Percentiles rank a stretch among this genome's conserved stretches.
Evolutionary conservation across 169 alveolate genomes (phyloP).

Genomic region (Eimeria falciformis): DNA sequence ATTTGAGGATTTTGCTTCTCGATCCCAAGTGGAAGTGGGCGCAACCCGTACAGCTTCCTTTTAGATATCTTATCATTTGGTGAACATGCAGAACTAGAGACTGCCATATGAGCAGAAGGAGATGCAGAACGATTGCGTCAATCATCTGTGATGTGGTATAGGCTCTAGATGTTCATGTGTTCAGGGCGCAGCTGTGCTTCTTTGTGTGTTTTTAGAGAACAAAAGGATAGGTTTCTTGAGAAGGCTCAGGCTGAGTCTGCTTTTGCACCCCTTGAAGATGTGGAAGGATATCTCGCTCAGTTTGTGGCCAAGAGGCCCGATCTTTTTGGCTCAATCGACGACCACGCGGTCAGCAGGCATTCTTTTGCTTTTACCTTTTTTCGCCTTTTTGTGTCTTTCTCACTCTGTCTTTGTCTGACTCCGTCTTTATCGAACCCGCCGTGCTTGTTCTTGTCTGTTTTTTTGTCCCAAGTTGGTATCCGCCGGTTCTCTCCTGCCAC

Average conservation of each 20-base stretch:
- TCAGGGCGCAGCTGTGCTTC: background rate
- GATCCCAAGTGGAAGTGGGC: constrained; percentile 97
- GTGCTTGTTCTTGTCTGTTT: background rate
- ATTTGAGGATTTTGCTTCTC: constrained; percentile 93
- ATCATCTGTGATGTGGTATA: too few relatives aligned
- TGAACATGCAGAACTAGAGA: too few relatives aligned
- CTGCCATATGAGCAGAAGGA: too few relatives aligned
- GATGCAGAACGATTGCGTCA: too few relatives aligned
- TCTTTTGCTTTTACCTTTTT: background rate
- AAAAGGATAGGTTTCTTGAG: constrained; percentile 89
- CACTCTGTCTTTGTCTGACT: background rate
- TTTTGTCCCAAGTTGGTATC: background rate
- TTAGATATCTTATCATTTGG: too few relatives aligned
- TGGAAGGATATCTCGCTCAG: constrained; percentile 90
- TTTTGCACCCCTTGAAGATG: constrained; percentile 89
- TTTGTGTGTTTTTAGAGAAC: constrained; percentile 77
- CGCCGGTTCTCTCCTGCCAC: background rate
- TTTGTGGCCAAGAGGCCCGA: constrained; percentile 94
- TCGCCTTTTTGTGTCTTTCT: background rate
- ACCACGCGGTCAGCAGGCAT: constrained; percentile 84
- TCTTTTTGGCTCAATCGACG: constrained; percentile 93
- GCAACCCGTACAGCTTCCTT: constrained; percentile 42
- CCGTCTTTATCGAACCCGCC: too few relatives aligned
- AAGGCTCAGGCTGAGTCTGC: constrained; percentile 92
- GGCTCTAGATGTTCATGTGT: background rate